These are phyloP conservation scores for Fusarium proliferatum DNA, from an alignment of 2,329 filamentous ascomycete genomes.

Conservation along the genomic window DNA sequence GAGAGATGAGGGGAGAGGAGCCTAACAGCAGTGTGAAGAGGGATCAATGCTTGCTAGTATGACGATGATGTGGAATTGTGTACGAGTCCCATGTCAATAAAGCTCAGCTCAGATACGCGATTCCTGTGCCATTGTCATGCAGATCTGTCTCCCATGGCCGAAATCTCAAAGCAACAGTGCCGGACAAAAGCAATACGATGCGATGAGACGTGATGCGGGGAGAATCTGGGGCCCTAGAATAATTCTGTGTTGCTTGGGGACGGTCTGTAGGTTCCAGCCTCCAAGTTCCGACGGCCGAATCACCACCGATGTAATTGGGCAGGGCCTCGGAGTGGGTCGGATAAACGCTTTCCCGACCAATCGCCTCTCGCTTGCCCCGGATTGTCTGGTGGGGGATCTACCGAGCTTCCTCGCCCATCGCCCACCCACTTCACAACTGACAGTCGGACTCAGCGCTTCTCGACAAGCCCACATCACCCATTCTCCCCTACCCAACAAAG, in stretches of 20 bases:
- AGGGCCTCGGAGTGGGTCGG: conserved; percentile 23
- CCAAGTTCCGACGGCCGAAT: conserved; percentile 19
- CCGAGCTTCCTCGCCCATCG: conserved; percentile 6
- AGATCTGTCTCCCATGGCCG: conserved; percentile 14
- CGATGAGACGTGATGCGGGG: conserved; percentile 29
- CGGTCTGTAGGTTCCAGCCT: conserved; percentile 29
- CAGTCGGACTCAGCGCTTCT: conserved; percentile 16
- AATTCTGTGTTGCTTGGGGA: conserved; percentile 33
- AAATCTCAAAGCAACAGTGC: conserved; percentile 2
- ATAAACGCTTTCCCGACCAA: conserved; percentile 44
- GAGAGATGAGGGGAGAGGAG: neutral
- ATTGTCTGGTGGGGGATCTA: conserved; percentile 34
- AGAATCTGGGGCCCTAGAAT: conserved; percentile 43
- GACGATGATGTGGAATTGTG: conserved; percentile 1
- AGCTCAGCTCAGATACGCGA: conserved; percentile 23
- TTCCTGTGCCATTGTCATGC: conserved; percentile 29
- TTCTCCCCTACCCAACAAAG: neutral
- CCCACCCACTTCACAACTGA: conserved; percentile 10
- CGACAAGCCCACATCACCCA: conserved; percentile 5
- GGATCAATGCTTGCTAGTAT: conserved; percentile 27
- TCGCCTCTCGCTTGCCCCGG: conserved; percentile 5
- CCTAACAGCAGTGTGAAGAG: neutral
- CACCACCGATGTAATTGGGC: conserved; percentile 30
- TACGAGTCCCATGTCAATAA: conserved; percentile 40
- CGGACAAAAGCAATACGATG: conserved; percentile 2